Conservation (phyloP, 345 rosid species). For the Dipteronia dyeriana region DNA sequence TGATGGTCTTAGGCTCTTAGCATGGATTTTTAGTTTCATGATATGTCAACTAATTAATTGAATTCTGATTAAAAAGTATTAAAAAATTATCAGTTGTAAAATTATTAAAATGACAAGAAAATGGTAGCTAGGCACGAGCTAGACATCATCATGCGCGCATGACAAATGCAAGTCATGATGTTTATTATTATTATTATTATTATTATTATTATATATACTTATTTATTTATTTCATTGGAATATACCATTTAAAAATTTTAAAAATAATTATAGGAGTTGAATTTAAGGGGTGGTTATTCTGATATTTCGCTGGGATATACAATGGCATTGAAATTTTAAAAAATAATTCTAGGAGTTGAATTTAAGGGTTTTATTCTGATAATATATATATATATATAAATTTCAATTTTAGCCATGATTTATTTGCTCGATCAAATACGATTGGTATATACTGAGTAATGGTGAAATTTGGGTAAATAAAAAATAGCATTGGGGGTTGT, state of each 20-base stretch:
- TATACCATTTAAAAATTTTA: no score
- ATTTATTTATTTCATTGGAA: no score
- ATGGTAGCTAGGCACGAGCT: neutral
- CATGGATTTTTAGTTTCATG: neutral
- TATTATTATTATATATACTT: no score
- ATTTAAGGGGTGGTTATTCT: no score
- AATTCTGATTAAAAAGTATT: no score
- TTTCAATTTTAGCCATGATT: neutral
- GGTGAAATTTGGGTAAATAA: no score
- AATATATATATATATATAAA: no score
- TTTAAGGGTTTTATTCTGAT: neutral
- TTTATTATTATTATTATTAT: no score
- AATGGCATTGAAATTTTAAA: neutral
- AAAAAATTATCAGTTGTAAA: no score
- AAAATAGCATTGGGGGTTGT: neutral
- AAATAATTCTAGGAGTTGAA: neutral
- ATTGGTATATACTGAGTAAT: neutral
- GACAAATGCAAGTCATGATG: neutral
- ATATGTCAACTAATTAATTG: neutral
- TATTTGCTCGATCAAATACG: neutral
- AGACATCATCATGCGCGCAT: neutral
- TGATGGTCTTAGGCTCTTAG: neutral
- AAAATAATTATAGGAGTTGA: no score
- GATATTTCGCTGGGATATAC: neutral
- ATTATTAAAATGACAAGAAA: neutral